phyloP scores from a whole-genome alignment of 495 filamentous ascomycete species.

The Lophium mytilinum region DNA sequence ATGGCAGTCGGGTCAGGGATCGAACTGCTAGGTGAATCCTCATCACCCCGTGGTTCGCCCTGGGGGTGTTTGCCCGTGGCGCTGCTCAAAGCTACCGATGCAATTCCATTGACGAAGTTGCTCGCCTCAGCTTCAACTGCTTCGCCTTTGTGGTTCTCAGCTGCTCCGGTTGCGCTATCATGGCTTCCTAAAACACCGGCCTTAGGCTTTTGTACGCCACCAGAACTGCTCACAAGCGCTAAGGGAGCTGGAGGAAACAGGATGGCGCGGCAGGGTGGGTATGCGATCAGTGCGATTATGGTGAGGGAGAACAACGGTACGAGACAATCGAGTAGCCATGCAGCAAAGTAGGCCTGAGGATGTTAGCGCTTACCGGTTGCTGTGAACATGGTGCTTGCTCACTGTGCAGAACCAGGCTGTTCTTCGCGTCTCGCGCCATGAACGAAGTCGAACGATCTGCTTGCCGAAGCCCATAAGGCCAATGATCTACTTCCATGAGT shows the following conservation, averaged over 20 bases:
- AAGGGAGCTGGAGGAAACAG: slow-evolving; percentile 72
- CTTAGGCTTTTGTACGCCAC: slow-evolving; percentile 59
- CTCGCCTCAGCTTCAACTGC: slow-evolving; percentile 79
- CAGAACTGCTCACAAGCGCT: slow-evolving; percentile 53
- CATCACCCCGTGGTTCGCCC: slow-evolving; percentile 29
- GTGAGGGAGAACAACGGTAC: slow-evolving; percentile 49
- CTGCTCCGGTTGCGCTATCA: slow-evolving; percentile 72
- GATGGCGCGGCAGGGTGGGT: slow-evolving; percentile 51
- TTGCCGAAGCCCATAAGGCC: slow-evolving; percentile 58
- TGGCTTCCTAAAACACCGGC: slow-evolving; percentile 65
- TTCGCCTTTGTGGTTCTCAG: slow-evolving; percentile 78
- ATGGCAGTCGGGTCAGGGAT: slow-evolving; percentile 56
- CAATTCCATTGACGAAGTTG: slow-evolving; percentile 71
- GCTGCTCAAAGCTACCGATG: slow-evolving; percentile 64
- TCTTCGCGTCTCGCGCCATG: slow-evolving; percentile 66
- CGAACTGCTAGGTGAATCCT: slow-evolving; percentile 25
- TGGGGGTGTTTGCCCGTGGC: slow-evolving; percentile 58
- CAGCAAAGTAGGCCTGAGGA: slow-evolving; percentile 56
- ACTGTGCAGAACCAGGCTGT: slow-evolving; percentile 61
- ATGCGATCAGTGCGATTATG: slow-evolving; percentile 57
- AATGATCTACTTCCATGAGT: slow-evolving; percentile 39
- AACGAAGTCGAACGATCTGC: slow-evolving; percentile 68
- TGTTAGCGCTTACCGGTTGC: background rate
- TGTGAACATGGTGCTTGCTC: slow-evolving; percentile 8
- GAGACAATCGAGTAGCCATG: slow-evolving; percentile 73